Evolutionary conservation across 2,329 filamentous ascomycete species (phyloP).

Genomic region (Cercospora sp.): DNA sequence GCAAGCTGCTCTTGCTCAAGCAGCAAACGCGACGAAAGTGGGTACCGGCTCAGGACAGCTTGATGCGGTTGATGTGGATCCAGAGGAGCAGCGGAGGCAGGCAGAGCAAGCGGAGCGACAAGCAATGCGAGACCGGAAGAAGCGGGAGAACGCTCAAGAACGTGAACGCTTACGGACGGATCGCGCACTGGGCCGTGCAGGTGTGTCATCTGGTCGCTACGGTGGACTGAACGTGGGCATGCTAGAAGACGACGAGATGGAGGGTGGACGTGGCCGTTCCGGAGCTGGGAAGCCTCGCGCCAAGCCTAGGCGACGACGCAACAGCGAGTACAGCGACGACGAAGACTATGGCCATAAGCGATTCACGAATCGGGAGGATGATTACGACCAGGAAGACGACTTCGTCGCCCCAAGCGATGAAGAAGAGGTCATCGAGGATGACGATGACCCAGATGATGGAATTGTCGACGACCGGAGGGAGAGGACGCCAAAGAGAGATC

Average conservation of each 20-base stretch:
- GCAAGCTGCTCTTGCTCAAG: constrained; percentile 65
- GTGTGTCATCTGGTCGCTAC: constrained; percentile 47
- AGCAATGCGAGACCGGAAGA: constrained; percentile 59
- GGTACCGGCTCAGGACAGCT: constrained; percentile 59
- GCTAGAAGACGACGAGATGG: constrained; percentile 62
- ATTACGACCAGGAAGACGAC: constrained; percentile 77
- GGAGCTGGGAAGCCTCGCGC: constrained; percentile 31
- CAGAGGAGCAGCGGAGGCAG: constrained; percentile 71
- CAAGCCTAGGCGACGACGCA: constrained; percentile 42
- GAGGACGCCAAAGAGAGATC: constrained; percentile 43
- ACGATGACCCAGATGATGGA: constrained; percentile 51
- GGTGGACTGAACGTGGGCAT: constrained; percentile 66
- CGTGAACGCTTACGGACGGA: constrained; percentile 61
- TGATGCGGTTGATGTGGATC: constrained; percentile 69
- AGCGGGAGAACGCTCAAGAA: constrained; percentile 66
- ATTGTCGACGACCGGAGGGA: constrained; percentile 41
- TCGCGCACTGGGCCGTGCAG: constrained; percentile 51
- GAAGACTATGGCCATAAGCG: constrained; percentile 72
- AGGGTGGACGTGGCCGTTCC: constrained; percentile 31
- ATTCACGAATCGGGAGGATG: constrained; percentile 61
- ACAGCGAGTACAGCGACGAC: constrained; percentile 64
- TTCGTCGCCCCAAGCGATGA: constrained; percentile 77
- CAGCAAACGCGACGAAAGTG: constrained; percentile 57
- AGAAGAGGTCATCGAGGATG: constrained; percentile 63
- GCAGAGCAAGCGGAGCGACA: constrained; percentile 76